These are phyloP conservation scores for Mycosarcoma mackinlayi DNA, from an alignment of 1,284 basidiomycete species.

Conservation along the genomic window DNA sequence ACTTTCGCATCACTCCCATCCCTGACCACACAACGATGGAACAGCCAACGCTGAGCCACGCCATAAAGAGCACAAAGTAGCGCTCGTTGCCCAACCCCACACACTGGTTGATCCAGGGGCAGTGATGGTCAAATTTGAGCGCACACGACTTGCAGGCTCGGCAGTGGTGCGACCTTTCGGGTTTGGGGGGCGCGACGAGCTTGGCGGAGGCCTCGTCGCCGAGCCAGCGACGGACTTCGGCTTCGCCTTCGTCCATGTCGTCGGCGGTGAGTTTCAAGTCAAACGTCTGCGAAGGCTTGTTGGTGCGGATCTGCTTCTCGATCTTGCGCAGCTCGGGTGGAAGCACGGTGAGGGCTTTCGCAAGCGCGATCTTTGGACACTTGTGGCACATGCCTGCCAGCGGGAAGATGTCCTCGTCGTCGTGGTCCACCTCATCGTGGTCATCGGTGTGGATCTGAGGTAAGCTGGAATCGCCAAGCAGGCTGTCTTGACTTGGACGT, in stretches of 20 bases:
- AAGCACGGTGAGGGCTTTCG: constrained; percentile 53
- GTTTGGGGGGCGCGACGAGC: constrained; percentile 73
- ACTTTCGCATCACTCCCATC: constrained; percentile 19
- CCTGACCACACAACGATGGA: constrained; percentile 49
- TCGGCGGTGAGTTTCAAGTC: constrained; percentile 39
- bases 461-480: not conserved
- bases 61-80: constrained; percentile 96
- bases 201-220: constrained; percentile 52
- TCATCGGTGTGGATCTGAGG: not conserved
- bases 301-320: constrained; percentile 52
- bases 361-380: constrained; percentile 55
- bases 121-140: constrained; percentile 77
- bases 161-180: constrained; percentile 95
- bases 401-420: constrained; percentile 55
- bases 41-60: constrained; percentile 59
- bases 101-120: constrained; percentile 93
- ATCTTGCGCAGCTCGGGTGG: constrained; percentile 63
- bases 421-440: constrained; percentile 27
- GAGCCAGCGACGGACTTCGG: constrained; percentile 60
- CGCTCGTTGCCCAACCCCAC: constrained; percentile 93
- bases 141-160: constrained; percentile 90
- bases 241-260: constrained; percentile 56
- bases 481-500: constrained; percentile 19
- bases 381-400: constrained; percentile 64
- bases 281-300: constrained; percentile 21